Base-by-base conservation (phyloP, 2,329 filamentous ascomycete species). In the Penicillium brevicompactum region DNA sequence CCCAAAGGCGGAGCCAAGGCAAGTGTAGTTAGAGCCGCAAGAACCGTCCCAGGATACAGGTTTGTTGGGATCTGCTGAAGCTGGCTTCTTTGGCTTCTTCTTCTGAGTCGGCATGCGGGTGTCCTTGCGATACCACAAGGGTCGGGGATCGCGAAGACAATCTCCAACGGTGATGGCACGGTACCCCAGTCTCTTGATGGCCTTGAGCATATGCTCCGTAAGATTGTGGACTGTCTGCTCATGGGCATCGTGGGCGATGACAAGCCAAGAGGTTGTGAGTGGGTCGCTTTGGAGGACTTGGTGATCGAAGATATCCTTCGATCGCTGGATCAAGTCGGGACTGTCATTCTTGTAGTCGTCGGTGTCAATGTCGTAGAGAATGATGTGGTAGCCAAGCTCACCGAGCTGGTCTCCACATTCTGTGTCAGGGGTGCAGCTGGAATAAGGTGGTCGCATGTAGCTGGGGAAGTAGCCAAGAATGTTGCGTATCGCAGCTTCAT, bases 401-500 rank as follows among this genome's bases (percentile, higher is more conserved):
- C 68, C 71, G 67, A 83, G 69, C 45, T 78, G 77, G 22, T 67
- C 65, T 43, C 76, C 68, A 53, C 76, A 79, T 9, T 71, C 73
- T 9, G 69, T 70, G 10, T 69, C 62, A 3, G 58, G 55, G 11
- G 61, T 66, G 53, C 77, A 79, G 38, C 69, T 74, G 9, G 75
- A 74, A 63, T 80, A 82, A 1, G 81, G 81, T 10, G 81, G 78
- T 3, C 81, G 76, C 78, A 82, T 81, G 63, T 83, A 82, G 6
- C 78, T 80, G 2, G 81, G 80, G 50, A 79, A 78, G 38, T 70
- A 70, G 32, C 80, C 80, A 31, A 83, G 62, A 48, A 82, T 77
- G 55, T 77, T 78, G 18, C 69, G 66, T 30, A 82, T 57, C 0
- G 78, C 80, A 27, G 73, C 74, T 63, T 83, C 80, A 22, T 79